Evolutionary conservation across 257 asterid genomes (phyloP).

Genomic region (Solanum habrochaites): DNA sequence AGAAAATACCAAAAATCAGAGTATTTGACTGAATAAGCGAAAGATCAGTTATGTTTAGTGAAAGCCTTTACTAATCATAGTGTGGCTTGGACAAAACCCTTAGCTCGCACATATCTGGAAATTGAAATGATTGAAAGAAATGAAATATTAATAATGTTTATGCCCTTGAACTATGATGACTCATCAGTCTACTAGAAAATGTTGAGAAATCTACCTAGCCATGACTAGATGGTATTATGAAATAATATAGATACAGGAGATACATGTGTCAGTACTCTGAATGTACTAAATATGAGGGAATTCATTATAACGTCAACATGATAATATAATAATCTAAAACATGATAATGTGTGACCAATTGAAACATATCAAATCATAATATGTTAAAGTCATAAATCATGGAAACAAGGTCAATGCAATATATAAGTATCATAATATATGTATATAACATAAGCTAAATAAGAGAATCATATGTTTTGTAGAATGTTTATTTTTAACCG

Average conservation of each 20-base stretch:
- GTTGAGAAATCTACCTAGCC: neutral
- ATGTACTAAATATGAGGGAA: too few relatives aligned
- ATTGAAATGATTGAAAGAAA: neutral
- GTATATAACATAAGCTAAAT: neutral
- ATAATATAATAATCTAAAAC: too few relatives aligned
- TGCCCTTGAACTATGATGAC: neutral
- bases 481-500: neutral
- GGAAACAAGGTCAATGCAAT: neutral
- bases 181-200: neutral
- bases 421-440: too few relatives aligned
- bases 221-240: neutral
- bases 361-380: neutral
- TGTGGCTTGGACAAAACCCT: neutral
- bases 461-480: neutral
- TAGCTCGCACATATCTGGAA: neutral
- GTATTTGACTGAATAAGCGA: neutral
- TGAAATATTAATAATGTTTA: too few relatives aligned
- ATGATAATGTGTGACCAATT: neutral
- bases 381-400: neutral
- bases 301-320: neutral
- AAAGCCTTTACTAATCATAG: neutral
- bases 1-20: too few relatives aligned
- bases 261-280: neutral
- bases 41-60: neutral
- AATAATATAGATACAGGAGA: neutral